Conservation (phyloP, 257 asterid genomes). For the Salvia miltiorrhiza region DNA sequence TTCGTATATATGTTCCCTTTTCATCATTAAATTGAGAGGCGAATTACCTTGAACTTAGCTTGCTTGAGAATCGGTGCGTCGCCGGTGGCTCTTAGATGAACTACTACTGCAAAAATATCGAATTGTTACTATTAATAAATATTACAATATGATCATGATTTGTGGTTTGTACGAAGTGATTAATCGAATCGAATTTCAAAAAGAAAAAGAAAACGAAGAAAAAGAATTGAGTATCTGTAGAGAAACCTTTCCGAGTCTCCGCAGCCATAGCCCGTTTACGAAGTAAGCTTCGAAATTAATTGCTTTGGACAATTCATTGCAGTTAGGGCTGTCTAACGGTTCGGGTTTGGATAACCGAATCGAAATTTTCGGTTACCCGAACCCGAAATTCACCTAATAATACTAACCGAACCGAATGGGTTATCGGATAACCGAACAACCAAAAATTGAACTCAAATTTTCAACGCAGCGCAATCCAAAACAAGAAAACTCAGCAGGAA, state of each 20-base stretch:
- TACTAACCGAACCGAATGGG: too few species aligned
- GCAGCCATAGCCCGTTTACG: conserved; percentile 40
- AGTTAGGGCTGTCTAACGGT: too few species aligned
- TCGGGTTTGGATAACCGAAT: too few species aligned
- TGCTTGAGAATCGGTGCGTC: conserved; percentile 95
- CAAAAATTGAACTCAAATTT: too few species aligned
- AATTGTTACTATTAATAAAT: background rate
- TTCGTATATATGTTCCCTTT: background rate
- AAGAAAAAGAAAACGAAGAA: background rate
- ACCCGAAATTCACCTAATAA: too few species aligned
- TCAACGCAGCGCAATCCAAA: too few species aligned
- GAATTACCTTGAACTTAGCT: conserved; percentile 80
- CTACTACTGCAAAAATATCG: conserved; percentile 55
- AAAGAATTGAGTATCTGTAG: too few species aligned
- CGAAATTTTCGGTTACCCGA: too few species aligned
- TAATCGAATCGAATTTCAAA: background rate
- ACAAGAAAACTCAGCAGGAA: too few species aligned
- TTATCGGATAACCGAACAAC: too few species aligned
- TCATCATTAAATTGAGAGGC: background rate
- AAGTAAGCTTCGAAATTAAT: background rate
- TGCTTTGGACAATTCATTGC: background rate
- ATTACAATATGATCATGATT: background rate
- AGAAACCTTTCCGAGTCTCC: conserved; percentile 56
- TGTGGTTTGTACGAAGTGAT: background rate
- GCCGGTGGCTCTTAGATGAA: conserved; percentile 92